phyloP scores from a whole-genome alignment of 1,284 basidiomycete genomes.

The Naganishia albida region DNA sequence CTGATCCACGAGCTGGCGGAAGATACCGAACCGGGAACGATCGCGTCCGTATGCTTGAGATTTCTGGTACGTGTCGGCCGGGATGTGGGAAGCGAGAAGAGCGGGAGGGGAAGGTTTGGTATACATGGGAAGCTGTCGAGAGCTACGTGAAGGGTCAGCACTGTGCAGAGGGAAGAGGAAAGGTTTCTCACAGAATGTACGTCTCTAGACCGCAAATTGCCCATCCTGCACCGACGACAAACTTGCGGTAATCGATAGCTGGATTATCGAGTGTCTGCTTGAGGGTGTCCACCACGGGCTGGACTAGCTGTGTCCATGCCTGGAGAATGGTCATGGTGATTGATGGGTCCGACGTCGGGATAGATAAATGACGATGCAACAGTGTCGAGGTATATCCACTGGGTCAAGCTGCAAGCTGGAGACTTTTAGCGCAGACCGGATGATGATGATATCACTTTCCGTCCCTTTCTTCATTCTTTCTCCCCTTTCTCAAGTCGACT shows the following conservation, averaged over 20 bases:
- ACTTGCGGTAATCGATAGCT: conserved; percentile 68
- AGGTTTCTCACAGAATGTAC: conserved; percentile 67
- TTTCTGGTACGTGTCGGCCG: conserved; percentile 74
- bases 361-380: too few relatives aligned
- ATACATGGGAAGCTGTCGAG: conserved; percentile 83
- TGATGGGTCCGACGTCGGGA: neutral
- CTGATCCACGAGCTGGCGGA: conserved; percentile 74
- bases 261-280: conserved; percentile 36
- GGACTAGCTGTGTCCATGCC: conserved; percentile 20
- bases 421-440: too few relatives aligned
- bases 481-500: neutral
- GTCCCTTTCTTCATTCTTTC: too few relatives aligned
- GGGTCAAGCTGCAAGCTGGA: too few relatives aligned
- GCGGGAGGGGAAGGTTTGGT: conserved; percentile 73
- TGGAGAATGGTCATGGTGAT: conserved; percentile 17
- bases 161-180: too few relatives aligned
- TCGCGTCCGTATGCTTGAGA: conserved; percentile 88
- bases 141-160: conserved; percentile 53
- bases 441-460: too few relatives aligned
- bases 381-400: too few relatives aligned
- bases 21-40: conserved; percentile 81
- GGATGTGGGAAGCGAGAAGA: conserved; percentile 72
- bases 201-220: conserved; percentile 77
- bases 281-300: conserved; percentile 22
- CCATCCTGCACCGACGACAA: conserved; percentile 74